phyloP scores from a whole-genome alignment of 345 rosid species.

The Hypericum perforatum region DNA sequence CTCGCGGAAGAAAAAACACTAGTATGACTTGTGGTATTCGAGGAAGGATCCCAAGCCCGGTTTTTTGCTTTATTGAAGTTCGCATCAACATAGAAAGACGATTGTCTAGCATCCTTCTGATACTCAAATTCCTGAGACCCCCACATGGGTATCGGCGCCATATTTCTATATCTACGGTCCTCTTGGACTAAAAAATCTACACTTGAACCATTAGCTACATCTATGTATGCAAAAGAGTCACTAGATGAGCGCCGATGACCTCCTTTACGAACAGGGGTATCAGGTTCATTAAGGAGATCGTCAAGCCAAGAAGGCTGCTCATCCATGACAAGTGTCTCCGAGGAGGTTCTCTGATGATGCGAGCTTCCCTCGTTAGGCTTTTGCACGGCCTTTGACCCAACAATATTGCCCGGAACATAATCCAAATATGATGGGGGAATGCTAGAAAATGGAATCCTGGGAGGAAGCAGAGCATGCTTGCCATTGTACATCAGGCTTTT shows the following conservation, averaged over 20 bases:
- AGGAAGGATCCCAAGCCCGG: slow-evolving; percentile 42
- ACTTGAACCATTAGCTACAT: slow-evolving; percentile 17
- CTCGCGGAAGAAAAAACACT: slow-evolving; percentile 38
- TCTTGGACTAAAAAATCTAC: slow-evolving; percentile 48
- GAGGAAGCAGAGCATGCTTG: background rate
- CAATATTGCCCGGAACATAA: background rate
- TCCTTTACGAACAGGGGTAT: slow-evolving; percentile 23
- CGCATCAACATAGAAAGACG: slow-evolving; percentile 37
- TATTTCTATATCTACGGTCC: slow-evolving; percentile 38
- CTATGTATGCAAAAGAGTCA: slow-evolving; percentile 41
- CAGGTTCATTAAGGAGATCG: slow-evolving; percentile 51
- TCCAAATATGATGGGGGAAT: background rate
- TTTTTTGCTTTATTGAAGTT: slow-evolving; percentile 39
- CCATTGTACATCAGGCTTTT: background rate
- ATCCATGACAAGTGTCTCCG: slow-evolving; percentile 27
- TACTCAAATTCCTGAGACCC: slow-evolving; percentile 59
- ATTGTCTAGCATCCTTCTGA: slow-evolving; percentile 37
- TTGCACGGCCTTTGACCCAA: background rate
- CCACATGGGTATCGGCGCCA: slow-evolving; percentile 37
- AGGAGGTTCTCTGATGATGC: slow-evolving; percentile 39
- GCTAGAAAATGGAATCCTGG: background rate
- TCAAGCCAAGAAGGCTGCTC: slow-evolving; percentile 61
- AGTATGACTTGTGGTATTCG: slow-evolving; percentile 29
- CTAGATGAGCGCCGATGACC: slow-evolving; percentile 61
- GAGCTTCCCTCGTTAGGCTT: slow-evolving; percentile 16